These are phyloP conservation scores for Penicillium sp. DNA, from an alignment of 2,329 filamentous ascomycete species.

Conservation along the genomic window DNA sequence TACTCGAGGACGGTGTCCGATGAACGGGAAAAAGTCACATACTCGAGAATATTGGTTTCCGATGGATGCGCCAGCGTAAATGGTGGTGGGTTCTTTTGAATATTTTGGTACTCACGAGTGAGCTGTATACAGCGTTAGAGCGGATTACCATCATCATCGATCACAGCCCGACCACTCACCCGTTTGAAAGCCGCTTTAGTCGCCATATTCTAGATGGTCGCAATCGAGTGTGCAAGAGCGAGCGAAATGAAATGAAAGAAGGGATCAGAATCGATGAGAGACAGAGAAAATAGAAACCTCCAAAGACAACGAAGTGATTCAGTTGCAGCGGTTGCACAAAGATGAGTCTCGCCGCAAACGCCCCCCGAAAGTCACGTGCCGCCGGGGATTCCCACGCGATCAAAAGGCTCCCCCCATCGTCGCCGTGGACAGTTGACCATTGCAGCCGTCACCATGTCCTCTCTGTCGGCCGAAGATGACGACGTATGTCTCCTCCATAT, in stretches of 20 bases:
- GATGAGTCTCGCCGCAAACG: too few relatives aligned
- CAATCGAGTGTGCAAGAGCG: not conserved
- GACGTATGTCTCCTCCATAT: slow-evolving; percentile 33
- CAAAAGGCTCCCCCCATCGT: slow-evolving; percentile 14
- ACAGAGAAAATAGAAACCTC: not conserved
- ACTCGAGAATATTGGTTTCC: slow-evolving; percentile 90
- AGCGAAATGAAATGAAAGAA: not conserved
- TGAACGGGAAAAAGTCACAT: slow-evolving; percentile 46
- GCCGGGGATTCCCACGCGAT: slow-evolving; percentile 25
- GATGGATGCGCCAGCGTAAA: slow-evolving; percentile 90
- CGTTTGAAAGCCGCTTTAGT: slow-evolving; percentile 74
- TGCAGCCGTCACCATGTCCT: slow-evolving; percentile 49
- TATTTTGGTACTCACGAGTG: slow-evolving; percentile 67
- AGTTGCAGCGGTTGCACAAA: too few relatives aligned
- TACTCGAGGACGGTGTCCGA: slow-evolving; percentile 86
- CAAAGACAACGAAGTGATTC: not conserved
- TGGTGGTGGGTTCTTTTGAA: slow-evolving; percentile 77
- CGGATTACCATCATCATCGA: not conserved
- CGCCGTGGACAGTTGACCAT: slow-evolving; percentile 31
- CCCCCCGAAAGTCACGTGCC: slow-evolving; percentile 17
- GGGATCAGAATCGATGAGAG: not conserved
- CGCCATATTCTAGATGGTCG: slow-evolving; percentile 59
- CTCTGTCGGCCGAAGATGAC: slow-evolving; percentile 47
- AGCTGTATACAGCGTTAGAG: slow-evolving; percentile 47
- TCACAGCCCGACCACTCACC: slow-evolving; percentile 49